A percentile compares a stretch with the other conserved stretches of the same genome.
phyloP scores from a whole-genome alignment of 305 asterid species.

The Striga hermonthica region DNA sequence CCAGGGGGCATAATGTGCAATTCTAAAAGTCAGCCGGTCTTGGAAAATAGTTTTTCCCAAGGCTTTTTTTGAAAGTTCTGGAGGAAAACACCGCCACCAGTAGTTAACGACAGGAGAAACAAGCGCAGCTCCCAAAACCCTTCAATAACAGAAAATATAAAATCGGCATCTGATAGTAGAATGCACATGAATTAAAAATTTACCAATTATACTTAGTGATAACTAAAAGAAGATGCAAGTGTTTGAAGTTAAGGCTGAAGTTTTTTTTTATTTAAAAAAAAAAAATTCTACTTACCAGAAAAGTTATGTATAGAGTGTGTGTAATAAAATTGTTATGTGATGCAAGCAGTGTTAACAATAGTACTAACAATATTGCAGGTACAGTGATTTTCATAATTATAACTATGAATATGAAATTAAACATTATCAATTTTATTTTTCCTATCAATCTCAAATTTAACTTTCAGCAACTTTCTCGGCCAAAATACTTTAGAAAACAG shows the following conservation, averaged over 20 bases:
- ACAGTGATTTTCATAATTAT: background rate
- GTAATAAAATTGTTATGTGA: too few relatives aligned
- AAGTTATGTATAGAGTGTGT: too few relatives aligned
- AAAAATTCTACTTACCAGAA: background rate
- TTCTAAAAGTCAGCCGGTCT: conserved; percentile 45
- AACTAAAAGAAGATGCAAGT: too few relatives aligned
- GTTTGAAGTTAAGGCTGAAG: background rate
- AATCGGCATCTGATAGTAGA: background rate
- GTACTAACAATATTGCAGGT: background rate
- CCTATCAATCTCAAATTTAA: too few relatives aligned
- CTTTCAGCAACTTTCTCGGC: background rate
- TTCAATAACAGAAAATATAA: conserved; percentile 14
- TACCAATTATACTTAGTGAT: too few relatives aligned
- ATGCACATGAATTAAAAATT: background rate
- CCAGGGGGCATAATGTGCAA: conserved; percentile 56
- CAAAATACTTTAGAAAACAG: background rate
- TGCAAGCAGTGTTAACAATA: too few relatives aligned
- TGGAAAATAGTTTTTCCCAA: conserved; percentile 30
- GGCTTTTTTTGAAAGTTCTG: conserved; percentile 38
- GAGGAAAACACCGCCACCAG: conserved; percentile 58
- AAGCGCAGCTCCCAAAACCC: conserved; percentile 55
- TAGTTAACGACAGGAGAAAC: conserved; percentile 48
- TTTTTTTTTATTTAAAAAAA: too few relatives aligned
- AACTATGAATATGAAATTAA: background rate
- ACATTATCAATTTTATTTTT: too few relatives aligned